Percentiles rank a stretch among this genome's conserved stretches.
phyloP scores from a whole-genome alignment of 1,139 yeast species.

The Eremothecium cymbalariae region DNA sequence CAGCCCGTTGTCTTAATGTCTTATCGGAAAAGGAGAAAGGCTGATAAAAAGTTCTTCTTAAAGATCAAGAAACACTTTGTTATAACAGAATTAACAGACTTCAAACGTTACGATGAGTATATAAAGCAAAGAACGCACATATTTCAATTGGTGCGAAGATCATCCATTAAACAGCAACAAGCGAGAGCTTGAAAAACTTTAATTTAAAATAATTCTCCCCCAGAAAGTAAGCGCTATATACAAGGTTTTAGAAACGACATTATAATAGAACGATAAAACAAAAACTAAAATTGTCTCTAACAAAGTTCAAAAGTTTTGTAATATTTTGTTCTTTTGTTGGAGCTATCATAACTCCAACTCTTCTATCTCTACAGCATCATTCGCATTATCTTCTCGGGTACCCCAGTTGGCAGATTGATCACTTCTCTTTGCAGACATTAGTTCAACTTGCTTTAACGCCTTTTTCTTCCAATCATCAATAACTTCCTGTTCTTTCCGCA shows the following conservation, averaged over 20 bases:
- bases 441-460: slow-evolving; percentile 54
- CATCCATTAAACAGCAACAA: no score
- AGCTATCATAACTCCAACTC: no score
- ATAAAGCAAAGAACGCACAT: slow-evolving; percentile 36
- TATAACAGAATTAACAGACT: slow-evolving; percentile 34
- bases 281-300: no score
- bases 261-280: no score
- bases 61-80: slow-evolving; percentile 34
- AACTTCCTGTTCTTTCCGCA: slow-evolving; percentile 60
- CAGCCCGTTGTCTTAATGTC: slow-evolving; percentile 42
- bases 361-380: no score
- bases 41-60: slow-evolving; percentile 43
- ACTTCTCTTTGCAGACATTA: slow-evolving; percentile 39
- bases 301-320: no score
- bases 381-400: no score
- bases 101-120: slow-evolving; percentile 34
- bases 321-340: no score
- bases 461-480: slow-evolving; percentile 66
- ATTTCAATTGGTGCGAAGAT: slow-evolving; percentile 33
- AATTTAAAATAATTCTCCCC: no score
- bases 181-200: no score
- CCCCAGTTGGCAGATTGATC: slow-evolving; percentile 36
- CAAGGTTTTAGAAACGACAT: no score
- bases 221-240: no score
- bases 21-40: slow-evolving; percentile 46